phyloP scores from a whole-genome alignment of 2,329 filamentous ascomycete species.

The Colletotrichum spinosum region DNA sequence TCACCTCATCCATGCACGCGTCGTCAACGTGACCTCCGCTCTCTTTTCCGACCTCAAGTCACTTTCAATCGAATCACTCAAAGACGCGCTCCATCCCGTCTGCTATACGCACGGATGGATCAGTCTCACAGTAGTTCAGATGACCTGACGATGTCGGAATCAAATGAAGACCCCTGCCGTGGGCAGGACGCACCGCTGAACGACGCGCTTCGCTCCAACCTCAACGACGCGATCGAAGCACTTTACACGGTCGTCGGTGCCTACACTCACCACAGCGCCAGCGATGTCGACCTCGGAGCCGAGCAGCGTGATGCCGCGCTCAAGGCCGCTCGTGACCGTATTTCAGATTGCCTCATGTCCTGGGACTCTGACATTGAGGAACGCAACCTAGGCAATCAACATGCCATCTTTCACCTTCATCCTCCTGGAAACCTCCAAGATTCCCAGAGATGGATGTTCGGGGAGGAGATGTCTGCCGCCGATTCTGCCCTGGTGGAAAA shows the following conservation, averaged over 20 bases:
- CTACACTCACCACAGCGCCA: constrained; percentile 5
- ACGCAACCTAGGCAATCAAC: constrained; percentile 16
- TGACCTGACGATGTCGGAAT: constrained; percentile 23
- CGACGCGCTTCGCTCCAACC: constrained; percentile 12
- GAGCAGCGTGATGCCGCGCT: not conserved
- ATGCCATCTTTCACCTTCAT: constrained; percentile 28
- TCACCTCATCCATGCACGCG: constrained; percentile 6
- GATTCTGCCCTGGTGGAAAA: constrained; percentile 9
- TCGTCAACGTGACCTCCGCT: constrained; percentile 1
- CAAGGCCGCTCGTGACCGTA: not conserved
- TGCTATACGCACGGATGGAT: not conserved
- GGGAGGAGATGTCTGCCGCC: constrained; percentile 10
- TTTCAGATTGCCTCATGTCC: constrained; percentile 2
- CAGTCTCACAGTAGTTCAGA: not conserved
- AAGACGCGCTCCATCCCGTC: not conserved
- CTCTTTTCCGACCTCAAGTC: not conserved
- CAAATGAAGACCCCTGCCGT: constrained; percentile 13
- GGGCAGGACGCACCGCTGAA: constrained; percentile 21
- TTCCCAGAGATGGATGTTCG: constrained; percentile 16
- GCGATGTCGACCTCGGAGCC: not conserved
- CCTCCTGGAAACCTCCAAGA: constrained; percentile 17
- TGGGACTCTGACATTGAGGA: constrained; percentile 16
- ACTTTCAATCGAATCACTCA: not conserved
- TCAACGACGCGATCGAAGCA: constrained; percentile 25
- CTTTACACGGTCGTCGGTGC: constrained; percentile 26